Evolutionary conservation across 768 basidiomycete species (phyloP).

Genomic region (Coprinellus aureogranulatus): DNA sequence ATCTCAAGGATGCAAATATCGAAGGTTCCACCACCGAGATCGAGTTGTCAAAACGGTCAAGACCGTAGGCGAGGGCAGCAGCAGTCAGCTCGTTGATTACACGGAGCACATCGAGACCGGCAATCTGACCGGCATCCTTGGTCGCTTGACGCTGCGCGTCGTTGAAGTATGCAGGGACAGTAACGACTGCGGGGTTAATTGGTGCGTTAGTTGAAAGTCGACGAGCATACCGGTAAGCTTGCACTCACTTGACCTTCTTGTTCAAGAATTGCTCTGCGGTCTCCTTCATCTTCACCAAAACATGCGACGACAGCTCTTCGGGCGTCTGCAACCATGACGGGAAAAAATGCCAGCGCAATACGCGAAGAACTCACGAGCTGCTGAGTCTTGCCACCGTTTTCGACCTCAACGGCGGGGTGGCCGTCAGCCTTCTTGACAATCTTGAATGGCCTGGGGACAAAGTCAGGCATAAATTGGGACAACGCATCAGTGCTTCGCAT

Average conservation of each 20-base stretch:
- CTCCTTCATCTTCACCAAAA: slow-evolving; percentile 89
- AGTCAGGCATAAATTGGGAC: slow-evolving; percentile 4
- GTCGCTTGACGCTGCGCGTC: slow-evolving; percentile 98
- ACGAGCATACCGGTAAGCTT: no score
- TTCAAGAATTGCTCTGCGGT: slow-evolving; percentile 92
- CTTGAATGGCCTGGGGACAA: slow-evolving; percentile 66
- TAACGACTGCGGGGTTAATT: slow-evolving; percentile 91
- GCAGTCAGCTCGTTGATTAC: slow-evolving; percentile 99
- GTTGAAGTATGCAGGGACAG: slow-evolving; percentile 98
- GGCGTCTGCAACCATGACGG: slow-evolving; percentile 54
- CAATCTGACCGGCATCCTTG: slow-evolving; percentile 94
- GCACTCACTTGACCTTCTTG: slow-evolving; percentile 92
- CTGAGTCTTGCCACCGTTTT: slow-evolving; percentile 82
- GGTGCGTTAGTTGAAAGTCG: no score
- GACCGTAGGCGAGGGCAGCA: slow-evolving; percentile 96
- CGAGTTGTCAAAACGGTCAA: slow-evolving; percentile 96
- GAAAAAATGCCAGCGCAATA: neutral
- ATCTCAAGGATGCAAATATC: slow-evolving; percentile 95
- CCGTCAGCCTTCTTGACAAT: slow-evolving; percentile 71
- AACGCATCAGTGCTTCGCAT: slow-evolving; percentile 77
- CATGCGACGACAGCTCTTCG: slow-evolving; percentile 86
- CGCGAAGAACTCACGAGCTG: slow-evolving; percentile 54
- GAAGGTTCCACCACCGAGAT: slow-evolving; percentile 97
- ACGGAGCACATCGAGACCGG: slow-evolving; percentile 93
- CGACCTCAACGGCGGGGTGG: slow-evolving; percentile 79